Base-by-base conservation (phyloP, 345 rosid genomes). In the Microcos paniculata region DNA sequence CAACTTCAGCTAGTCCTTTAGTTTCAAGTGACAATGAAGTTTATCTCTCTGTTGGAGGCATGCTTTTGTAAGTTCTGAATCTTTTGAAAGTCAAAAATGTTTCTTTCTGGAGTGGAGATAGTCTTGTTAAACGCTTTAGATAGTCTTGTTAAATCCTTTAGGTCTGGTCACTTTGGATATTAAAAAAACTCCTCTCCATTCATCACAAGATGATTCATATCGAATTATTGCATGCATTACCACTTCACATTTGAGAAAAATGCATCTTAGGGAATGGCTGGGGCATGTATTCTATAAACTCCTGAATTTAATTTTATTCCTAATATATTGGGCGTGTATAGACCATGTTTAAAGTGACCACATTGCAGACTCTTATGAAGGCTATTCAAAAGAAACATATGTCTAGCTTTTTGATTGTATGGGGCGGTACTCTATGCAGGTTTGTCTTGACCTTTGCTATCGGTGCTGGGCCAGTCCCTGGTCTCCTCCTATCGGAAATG, bases 401-500 rank as follows among this genome's bases (percentile, higher is more conserved):
- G 3, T 35, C 38, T 57, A 57, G 35, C 57, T 73, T 43, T 33
- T n/a, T 46, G 28, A 15, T 73, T 70, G 24, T 28, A 28, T 70
- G n/a, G 43, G 33, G 45, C 71, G 58, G 33, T 40, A 26, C 56
- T 51, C 78, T 62, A 35, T 85, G 88, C 94, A 95, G 98, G 90
- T 84, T 89, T 85, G 98, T 95, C 77, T 80, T 90, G 75, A 77
- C 89, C 57, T 95, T 89, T 84, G 82, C 98, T 46, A 81, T 88
- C 18, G 98, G 97, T 80, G 98, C 96, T 75, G 99, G 98, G 82
- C 98, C 98, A 61, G 97, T 95, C 73, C 99, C 98, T 66, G 78
- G 94, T 79, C 88, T 93, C 64, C 96, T 93, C 59, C 83, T 95
- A 62, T 90, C 99, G 73, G 97, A 95, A 87, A 93, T 90, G 86